Evolutionary conservation across 2,329 filamentous ascomycete species (phyloP), one percentile per base, ranked within the genome.

Genomic region (Coniosporium tulheliwenetii): DNA sequence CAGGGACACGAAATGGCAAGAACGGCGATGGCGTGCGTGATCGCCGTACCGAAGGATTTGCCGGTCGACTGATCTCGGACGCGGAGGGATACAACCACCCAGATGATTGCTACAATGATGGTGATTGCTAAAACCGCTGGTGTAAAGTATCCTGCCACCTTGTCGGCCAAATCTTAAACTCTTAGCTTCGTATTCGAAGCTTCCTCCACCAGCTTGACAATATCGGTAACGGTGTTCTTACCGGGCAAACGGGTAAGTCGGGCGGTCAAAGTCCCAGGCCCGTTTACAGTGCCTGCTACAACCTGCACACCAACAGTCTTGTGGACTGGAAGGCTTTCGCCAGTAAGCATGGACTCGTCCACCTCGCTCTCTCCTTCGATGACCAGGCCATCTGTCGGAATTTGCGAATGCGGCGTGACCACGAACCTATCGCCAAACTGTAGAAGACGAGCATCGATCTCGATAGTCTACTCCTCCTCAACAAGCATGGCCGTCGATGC

Each of bases 1-100:
- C 83, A 89, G 0, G 84, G 83, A 47, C 83, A 91, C 0, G 81
- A 85, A 0, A 89, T 75, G 12, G 81, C 76, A 2, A 85, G 67
- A 0, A 81, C 79, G 0, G 82, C 71, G 42, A 89, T 83, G 1
- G 75, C 61, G 44, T 83, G 87, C 0, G 79, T 84, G 36, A 85
- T 70, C 0, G 81, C 79, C 13, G 69, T 62, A 1, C 74, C 65
- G 0, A 66, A 60, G 1, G 79, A 72, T 36, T 68, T 61, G 0
- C 63, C 61, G 10, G 51, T 60, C 9, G 43, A 39, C 12, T 59
- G 39, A 5, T 58, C 43, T n/a, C 57, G 56, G 13, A 64, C 44
- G 7, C 46, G 45, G n/a, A 62, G 50, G 3, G 74, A 75, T 1
- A 85, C 56, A 0, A 67, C 68, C 12, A 84, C 56, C 82, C 81